Evolutionary conservation across 768 basidiomycete genomes (phyloP), one percentile per base, ranked within the genome.

Genomic region (Mycena sanguinolenta): DNA sequence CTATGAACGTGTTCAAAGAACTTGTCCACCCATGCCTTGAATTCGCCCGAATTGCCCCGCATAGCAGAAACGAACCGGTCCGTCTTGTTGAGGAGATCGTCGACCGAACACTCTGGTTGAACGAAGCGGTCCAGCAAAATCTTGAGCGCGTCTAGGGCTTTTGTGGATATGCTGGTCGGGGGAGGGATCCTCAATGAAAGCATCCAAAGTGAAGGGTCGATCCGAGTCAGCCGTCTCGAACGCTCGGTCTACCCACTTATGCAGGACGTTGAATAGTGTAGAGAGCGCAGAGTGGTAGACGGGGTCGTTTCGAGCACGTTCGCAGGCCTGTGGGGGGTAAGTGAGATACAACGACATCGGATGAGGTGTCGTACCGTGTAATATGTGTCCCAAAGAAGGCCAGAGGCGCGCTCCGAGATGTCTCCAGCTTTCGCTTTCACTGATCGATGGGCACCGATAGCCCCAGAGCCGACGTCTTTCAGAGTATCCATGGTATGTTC

Each of bases 401-500:
- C 64, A 14, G 76, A 77, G 0, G 87, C 84, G 53, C 82, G 81
- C 13, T 86, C 81, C 0, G 81, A 77, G 53, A 82, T 77, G 25
- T 91, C 87, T 71, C 89, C 77, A 0, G 82, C 78, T 5, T 83
- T 80, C 0, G 73, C 78, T 3, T 82, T 79, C 3, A 83, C 82
- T 1, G 78, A 78, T 74, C 91, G 88, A 4, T 81, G 80, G 0
- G 80, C 82, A 3, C 87, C 90, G 36, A 93, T 93, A 6, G 83
- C 86, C 32, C 79, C 82, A 0, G 85, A 86, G 17, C 92, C 92
- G 0, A 80, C 83, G 8, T 79, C 84, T 77, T 91, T 93, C 14
- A 87, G 81, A 0, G 84, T 85, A 27, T 92, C 92, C 88, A 93
- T 90, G 0, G 88, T 84, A 69, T 87, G 86, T 78, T 92, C 89